Percentiles rank a stretch among this genome's conserved stretches.
Evolutionary conservation across 371 early-diverging fungal species (phyloP).

Genomic region (Mortierella sp.): DNA sequence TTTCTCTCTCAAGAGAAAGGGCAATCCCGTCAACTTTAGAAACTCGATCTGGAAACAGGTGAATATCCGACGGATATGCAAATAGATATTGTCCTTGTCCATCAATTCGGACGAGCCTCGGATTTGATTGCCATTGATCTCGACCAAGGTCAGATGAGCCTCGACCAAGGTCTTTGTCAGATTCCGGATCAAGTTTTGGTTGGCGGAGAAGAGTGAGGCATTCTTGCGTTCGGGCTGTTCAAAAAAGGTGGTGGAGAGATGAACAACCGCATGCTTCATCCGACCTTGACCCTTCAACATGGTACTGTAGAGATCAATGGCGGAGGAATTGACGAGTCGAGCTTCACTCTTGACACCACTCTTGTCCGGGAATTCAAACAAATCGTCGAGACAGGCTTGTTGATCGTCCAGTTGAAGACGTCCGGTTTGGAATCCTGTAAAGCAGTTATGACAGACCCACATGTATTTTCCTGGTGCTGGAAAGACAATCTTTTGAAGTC

Average conservation of each 20-base stretch:
- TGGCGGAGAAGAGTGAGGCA: conserved; percentile 24
- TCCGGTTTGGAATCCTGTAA: conserved; percentile 20
- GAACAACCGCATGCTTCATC: conserved; percentile 26
- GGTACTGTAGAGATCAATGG: conserved; percentile 31
- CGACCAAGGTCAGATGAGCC: conserved; percentile 42
- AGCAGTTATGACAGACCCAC: conserved; percentile 47
- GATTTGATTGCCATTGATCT: conserved; percentile 40
- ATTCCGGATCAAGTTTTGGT: conserved; percentile 29
- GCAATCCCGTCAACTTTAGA: conserved; percentile 36
- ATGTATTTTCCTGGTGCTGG: conserved; percentile 31
- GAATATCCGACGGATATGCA: conserved; percentile 42
- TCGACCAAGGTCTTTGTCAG: conserved; percentile 26
- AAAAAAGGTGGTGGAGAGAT: conserved; percentile 31
- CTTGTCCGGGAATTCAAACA: conserved; percentile 35
- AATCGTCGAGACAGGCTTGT: conserved; percentile 33
- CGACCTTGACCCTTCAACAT: conserved; percentile 29
- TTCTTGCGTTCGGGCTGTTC: conserved; percentile 31
- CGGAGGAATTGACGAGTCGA: conserved; percentile 20
- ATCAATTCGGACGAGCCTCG: conserved; percentile 39
- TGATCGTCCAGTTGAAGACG: conserved; percentile 33
- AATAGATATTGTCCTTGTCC: conserved; percentile 48
- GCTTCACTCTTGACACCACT: conserved; percentile 42
- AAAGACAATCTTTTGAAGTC: conserved; percentile 33
- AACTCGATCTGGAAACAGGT: conserved; percentile 31
- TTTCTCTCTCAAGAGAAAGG: conserved; percentile 41